Conservation (phyloP, 257 asterid genomes). For the Echium plantagineum region DNA sequence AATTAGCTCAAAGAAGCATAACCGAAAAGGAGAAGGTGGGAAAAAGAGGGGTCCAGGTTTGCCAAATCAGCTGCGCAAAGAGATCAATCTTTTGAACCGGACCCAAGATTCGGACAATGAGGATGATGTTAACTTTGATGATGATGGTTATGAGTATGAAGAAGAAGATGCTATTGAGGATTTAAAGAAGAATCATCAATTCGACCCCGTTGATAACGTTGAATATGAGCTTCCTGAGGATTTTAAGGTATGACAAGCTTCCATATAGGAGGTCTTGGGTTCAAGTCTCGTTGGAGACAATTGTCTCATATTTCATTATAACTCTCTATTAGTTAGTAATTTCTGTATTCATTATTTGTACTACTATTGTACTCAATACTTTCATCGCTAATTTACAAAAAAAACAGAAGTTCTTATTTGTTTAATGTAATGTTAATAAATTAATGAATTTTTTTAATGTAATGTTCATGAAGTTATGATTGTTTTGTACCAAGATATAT, state of each 20-base stretch:
- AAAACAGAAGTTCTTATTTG: no score
- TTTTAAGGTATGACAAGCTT: no score
- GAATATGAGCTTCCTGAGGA: slow-evolving; percentile 67
- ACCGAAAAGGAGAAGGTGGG: slow-evolving; percentile 6
- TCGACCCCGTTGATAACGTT: slow-evolving; percentile 62
- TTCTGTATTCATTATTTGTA: no score
- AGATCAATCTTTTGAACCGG: slow-evolving; percentile 20
- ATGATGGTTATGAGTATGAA: slow-evolving; percentile 67
- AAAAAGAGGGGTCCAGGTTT: slow-evolving; percentile 59
- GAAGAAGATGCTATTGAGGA: slow-evolving; percentile 79
- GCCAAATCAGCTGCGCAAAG: slow-evolving; percentile 54
- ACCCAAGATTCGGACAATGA: slow-evolving; percentile 17
- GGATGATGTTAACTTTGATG: slow-evolving; percentile 30
- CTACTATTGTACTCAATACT: no score
- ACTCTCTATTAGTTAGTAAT: no score
- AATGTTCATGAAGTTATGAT: no score
- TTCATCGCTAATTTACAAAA: no score
- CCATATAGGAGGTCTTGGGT: no score
- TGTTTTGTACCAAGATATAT: no score
- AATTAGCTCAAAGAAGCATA: neutral
- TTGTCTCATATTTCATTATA: no score
- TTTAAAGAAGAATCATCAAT: slow-evolving; percentile 54
- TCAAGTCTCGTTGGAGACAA: no score
- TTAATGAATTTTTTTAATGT: neutral
- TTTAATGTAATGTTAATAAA: neutral